Evolutionary conservation across 352 stramenopile genomes (phyloP).

Genomic region (Pythium coloratum): DNA sequence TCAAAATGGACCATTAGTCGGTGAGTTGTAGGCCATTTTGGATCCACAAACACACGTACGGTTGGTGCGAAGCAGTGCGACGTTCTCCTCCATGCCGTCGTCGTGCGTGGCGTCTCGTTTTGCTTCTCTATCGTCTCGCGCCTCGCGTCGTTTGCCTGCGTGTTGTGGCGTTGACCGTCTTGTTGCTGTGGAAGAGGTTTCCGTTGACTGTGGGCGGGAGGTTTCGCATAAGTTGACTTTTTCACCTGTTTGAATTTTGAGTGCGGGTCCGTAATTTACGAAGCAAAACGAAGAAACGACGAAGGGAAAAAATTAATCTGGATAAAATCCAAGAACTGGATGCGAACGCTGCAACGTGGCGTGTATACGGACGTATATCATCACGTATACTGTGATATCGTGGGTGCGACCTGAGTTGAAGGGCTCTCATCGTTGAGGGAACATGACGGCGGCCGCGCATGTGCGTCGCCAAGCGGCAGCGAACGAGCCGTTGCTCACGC

Average conservation of each 20-base stretch:
- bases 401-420: background rate
- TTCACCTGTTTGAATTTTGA: constrained; percentile 20
- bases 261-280: constrained; percentile 9
- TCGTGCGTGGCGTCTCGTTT: constrained; percentile 8
- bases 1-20: background rate
- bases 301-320: background rate
- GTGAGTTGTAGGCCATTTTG: background rate
- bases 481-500: constrained; percentile 53
- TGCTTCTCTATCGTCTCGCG: background rate
- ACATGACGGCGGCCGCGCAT: constrained; percentile 51
- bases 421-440: background rate
- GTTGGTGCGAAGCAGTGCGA: constrained; percentile 56
- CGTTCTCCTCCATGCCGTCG: constrained; percentile 49
- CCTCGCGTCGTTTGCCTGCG: background rate
- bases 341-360: background rate
- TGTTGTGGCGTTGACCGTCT: background rate
- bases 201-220: constrained; percentile 7
- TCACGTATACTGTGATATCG: background rate
- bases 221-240: constrained; percentile 21
- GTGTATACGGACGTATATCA: background rate
- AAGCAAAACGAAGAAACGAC: constrained; percentile 1
- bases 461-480: constrained; percentile 61
- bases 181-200: constrained; percentile 15
- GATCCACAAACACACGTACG: constrained; percentile 30
- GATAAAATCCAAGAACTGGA: constrained; percentile 3